Evolutionary conservation across 2,329 filamentous ascomycete genomes (phyloP).

Genomic region (Monilinia vaccinii-corymbosi): DNA sequence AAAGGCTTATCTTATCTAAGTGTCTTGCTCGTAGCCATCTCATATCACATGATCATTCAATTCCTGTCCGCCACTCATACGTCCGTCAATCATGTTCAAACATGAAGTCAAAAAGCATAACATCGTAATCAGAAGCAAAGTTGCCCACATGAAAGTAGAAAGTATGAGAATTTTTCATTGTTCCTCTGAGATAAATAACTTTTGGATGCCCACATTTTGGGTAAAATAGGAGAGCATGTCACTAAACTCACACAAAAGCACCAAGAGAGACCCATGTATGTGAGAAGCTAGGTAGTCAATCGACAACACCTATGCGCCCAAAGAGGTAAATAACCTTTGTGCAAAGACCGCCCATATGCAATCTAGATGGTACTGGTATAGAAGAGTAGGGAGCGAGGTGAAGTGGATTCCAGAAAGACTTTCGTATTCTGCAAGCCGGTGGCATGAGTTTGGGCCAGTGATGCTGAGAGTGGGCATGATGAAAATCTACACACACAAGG

Average conservation of each 20-base stretch:
- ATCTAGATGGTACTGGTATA: conserved; percentile 19
- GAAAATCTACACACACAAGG: conserved; percentile 25
- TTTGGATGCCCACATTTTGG: conserved; percentile 4
- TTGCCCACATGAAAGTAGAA: background rate
- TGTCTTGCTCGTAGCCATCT: background rate
- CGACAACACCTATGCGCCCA: conserved; percentile 1
- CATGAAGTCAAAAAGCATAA: background rate
- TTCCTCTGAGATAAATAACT: conserved; percentile 7
- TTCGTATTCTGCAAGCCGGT: background rate
- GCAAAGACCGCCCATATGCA: conserved; percentile 23
- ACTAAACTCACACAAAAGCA: background rate
- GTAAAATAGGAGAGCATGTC: background rate
- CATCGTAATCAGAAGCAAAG: background rate
- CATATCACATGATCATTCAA: background rate
- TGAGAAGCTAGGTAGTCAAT: conserved; percentile 1
- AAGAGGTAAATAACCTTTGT: conserved; percentile 12
- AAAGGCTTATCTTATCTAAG: background rate
- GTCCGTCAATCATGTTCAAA: background rate
- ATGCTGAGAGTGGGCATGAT: conserved; percentile 16
- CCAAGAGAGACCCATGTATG: background rate
- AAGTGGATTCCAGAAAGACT: background rate
- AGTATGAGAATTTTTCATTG: background rate
- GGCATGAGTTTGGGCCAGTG: conserved; percentile 12
- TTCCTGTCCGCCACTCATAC: background rate
- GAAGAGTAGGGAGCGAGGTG: background rate